Base-by-base conservation (phyloP, 2,329 filamentous ascomycete genomes). In the Talaromyces sp. region DNA sequence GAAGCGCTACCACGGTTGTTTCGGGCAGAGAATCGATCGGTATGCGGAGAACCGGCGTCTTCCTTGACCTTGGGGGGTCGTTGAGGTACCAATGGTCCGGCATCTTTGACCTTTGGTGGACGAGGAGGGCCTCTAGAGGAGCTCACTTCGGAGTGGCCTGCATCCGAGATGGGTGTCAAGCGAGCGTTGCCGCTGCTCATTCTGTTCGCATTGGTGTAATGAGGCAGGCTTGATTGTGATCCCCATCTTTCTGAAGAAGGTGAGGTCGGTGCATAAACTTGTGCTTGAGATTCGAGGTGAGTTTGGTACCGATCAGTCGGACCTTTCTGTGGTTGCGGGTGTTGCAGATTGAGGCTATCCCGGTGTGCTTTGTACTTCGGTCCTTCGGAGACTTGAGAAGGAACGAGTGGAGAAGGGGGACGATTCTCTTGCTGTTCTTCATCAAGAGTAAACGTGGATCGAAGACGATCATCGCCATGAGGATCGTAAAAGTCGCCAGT, bases 331-430 rank as follows among this genome's bases (percentile, higher is more conserved):
- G 87, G 87, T 72, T 89, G 87, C 13, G 87, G 87, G 71, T 89
- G 87, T 69, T 88, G 83, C 50, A 89, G 76, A 68, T 88, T 85
- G 64, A 88, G 73, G 59, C 85, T 88, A 72, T 88, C 86, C 65
- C 87, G 83, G 70, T 88, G 85, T 65, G 85, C 86, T 69, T 87
- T 84, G 70, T 89, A 89, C 69, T 88, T 88, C 16, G 87, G 87
- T 65, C 85, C 83, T 57, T 78, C 83, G 48, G 81, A 82, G 24
- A 83, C 75, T 62, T 84, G 81, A 3, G 86, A 87, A 11, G 87
- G 87, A 33, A 89, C 84, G 22, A 89, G 77, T 1, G 87, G 87
- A 1, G 87, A 89, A 1, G 86, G 83, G 14, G 86, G 82, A 5
- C 82, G 79, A 66, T 82, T 79, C 63, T 82, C 78, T 35, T 73